Conservation (phyloP, 75 land plant species). For the Pseudotsuga menziesii region DNA sequence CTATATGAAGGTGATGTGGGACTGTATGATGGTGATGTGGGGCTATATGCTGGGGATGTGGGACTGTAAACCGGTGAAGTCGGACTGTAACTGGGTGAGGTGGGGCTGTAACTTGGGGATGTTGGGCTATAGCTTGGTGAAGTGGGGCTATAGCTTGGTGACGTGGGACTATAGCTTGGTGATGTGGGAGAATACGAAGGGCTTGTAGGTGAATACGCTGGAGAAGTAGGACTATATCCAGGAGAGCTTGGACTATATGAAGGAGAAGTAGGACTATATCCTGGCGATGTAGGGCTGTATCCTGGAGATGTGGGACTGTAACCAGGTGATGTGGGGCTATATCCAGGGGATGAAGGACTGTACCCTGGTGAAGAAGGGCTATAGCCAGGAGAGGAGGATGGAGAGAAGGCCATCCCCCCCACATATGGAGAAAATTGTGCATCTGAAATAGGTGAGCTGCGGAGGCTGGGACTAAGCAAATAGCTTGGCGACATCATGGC, state of each 20-base stretch:
- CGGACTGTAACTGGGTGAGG: slow-evolving; percentile 32
- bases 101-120: slow-evolving; percentile 31
- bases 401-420: slow-evolving; percentile 91
- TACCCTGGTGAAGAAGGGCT: slow-evolving; percentile 38
- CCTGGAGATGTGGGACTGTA: slow-evolving; percentile 51
- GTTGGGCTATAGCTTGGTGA: slow-evolving; percentile 34
- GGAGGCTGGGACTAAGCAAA: slow-evolving; percentile 41
- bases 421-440: slow-evolving; percentile 97
- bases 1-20: slow-evolving; percentile 36
- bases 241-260: slow-evolving; percentile 36
- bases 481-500: slow-evolving; percentile 87
- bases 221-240: slow-evolving; percentile 46
- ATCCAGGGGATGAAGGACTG: slow-evolving; percentile 41
- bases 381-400: slow-evolving; percentile 61
- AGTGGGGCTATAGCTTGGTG: slow-evolving; percentile 32
- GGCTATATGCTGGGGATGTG: slow-evolving; percentile 31
- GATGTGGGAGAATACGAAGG: slow-evolving; percentile 35
- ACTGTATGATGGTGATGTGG: slow-evolving; percentile 27
- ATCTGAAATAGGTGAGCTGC: slow-evolving; percentile 73
- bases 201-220: slow-evolving; percentile 63
- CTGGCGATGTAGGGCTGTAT: slow-evolving; percentile 89
- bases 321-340: slow-evolving; percentile 57
- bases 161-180: slow-evolving; percentile 44
- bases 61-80: slow-evolving; percentile 37
- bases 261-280: slow-evolving; percentile 47